Evolutionary conservation across 441 rosid genomes (phyloP), one percentile per base, ranked within the genome.

Genomic region (Geranium incanum): DNA sequence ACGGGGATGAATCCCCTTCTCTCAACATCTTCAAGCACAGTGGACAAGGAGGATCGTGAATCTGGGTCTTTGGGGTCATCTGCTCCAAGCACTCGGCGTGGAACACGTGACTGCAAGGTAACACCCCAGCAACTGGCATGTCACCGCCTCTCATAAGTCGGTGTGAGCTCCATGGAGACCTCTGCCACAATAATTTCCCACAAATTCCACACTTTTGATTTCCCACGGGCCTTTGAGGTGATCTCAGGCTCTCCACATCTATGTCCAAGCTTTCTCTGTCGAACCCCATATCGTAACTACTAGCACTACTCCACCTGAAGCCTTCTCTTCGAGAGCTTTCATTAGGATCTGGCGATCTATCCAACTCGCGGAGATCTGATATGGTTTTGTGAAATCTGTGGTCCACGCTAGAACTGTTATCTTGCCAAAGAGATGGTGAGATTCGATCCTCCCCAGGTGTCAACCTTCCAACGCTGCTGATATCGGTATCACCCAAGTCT

Each of bases 51-150:
- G 97, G 98, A 43, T 93, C 96, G 69, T 82, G 83, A 28, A 77
- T 81, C 71, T 91, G 88, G 66, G 79, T 66, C 70, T 87, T 85
- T 16, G 95, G 86, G 1, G 93, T 86, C 70, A 81, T 78, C 75
- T 93, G 88, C 67, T 93, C 98, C 85, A 93, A 83, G 81, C 98
- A 93, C 71, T 93, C 97, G 1, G 93, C 90, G 75, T 93, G 98
- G 78, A 83, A 93, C 66, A 89, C 89, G 36, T 93, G 98, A 68
- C 92, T 81, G 77, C 97, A 93, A 0, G 92, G 83, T 63, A 93
- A 83, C 15, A 93, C 81, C 38, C 95, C 95, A 52, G 97, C 84
- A 39, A 75, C 75, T 37, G 96, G 97, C 95, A 89, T 85, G 77
- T 91, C 97, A 39, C 84, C 66, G 36, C 89, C 85, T 83, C 89